Evolutionary conservation across 2,329 filamentous ascomycete genomes (phyloP).

Genomic region (Exserohilum rostratum): DNA sequence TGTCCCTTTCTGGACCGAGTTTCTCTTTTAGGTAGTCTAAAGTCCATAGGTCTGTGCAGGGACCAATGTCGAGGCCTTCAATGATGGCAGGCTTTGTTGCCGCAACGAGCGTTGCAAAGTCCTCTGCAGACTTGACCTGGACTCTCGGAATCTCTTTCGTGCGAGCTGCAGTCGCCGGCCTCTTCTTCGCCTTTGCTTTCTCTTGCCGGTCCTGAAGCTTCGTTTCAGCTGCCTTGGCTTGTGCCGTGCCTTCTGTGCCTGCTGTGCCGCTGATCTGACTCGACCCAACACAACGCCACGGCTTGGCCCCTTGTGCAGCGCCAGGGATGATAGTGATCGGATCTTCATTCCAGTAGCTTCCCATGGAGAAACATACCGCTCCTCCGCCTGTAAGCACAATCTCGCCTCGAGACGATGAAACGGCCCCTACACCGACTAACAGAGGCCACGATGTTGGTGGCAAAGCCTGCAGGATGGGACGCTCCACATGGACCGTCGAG

Average conservation of each 20-base stretch:
- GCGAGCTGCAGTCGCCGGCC: constrained; percentile 12
- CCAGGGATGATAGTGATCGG: constrained; percentile 27
- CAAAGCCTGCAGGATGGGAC: constrained; percentile 21
- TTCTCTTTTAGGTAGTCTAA: constrained; percentile 68
- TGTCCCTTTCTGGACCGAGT: constrained; percentile 53
- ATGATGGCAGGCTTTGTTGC: constrained; percentile 69
- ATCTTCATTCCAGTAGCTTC: constrained; percentile 75
- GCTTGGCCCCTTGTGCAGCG: constrained; percentile 18
- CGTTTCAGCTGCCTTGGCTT: constrained; percentile 13
- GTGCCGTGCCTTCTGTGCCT: constrained; percentile 9
- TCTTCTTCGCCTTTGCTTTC: constrained; percentile 14
- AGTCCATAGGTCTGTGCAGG: constrained; percentile 71
- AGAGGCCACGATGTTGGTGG: constrained; percentile 62
- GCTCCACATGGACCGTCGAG: constrained; percentile 26
- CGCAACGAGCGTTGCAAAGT: constrained; percentile 66
- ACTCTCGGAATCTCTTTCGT: constrained; percentile 57
- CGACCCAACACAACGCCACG: constrained; percentile 25
- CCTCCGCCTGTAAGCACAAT: constrained; percentile 77
- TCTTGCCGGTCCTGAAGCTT: constrained; percentile 17
- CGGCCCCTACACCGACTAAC: constrained; percentile 70
- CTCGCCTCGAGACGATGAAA: constrained; percentile 54
- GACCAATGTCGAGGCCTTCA: constrained; percentile 68
- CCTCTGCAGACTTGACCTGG: constrained; percentile 57
- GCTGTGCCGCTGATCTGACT: constrained; percentile 18
- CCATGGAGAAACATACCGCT: constrained; percentile 89